Evolutionary conservation across 1,139 yeast species (phyloP), one percentile per base, ranked within the genome.

Genomic region (Diutina rugosa): DNA sequence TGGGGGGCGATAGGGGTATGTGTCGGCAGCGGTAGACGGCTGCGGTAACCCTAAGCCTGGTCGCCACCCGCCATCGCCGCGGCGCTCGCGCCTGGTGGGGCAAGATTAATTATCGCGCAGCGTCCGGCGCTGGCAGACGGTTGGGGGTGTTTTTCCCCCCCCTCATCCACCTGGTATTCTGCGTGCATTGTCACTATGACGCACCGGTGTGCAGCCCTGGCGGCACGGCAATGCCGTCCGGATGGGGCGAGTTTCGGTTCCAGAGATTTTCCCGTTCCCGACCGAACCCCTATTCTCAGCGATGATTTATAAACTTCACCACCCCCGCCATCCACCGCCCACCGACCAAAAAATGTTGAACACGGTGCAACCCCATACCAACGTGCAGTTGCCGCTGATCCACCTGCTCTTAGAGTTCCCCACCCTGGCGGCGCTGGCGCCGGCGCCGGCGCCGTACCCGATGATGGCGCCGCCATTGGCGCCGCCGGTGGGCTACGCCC

Each of bases 371-470:
- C 51, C 35, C 8, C 51, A 47, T 28, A 26, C 38, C 38, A 47
- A 29, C 29, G 21, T 47, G 28, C 51, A 62, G 56, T 63, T 69
- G 38, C 74, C 74, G 10, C 66, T 71, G 55, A 69, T 71, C 55
- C 70, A 67, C 55, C 63, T 69, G 41, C 65, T 69, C 59, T 66
- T 69, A 63, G 70, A 67, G 51, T 60, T 68, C 56, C 70, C 70
- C 9, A 54, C 45, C 18, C 28, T 7, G 14, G 12, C 49, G 5
- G n/a, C 48, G 9, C 46, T 26, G 16, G n/a, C 55, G 14, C 46
- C 55, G 29, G 16, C 49, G 16, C 26, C 16, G 21, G 30, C 30
- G 14, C 32, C 32, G 10, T 32, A 21, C 29, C 38, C 52, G 21
- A 12, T 30, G 45, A 32, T 32, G 44, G 44, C 18, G 28, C 45